A percentile compares a stretch with the other conserved stretches of the same genome.
Conservation (phyloP, 139 green algal species). For the Micromonas pusilla region DNA sequence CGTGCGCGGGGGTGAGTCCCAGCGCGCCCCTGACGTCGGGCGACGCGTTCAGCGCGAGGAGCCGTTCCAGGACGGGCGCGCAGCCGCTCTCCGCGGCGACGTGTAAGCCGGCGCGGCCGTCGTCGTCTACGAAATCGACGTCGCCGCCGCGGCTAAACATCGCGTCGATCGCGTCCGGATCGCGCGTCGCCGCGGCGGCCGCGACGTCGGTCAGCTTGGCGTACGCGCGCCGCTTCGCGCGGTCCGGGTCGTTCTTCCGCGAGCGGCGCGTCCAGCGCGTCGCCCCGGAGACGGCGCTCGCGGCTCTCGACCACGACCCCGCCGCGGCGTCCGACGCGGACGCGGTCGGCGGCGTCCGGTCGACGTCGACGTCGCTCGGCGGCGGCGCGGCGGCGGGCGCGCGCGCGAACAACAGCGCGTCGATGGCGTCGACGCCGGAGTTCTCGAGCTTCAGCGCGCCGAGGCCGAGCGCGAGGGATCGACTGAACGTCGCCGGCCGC, state of each 20-base stretch:
- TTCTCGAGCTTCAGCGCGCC: no score
- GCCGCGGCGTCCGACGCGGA: no score
- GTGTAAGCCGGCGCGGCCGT: slow-evolving; percentile 17
- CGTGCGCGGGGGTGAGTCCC: background rate
- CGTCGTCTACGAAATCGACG: background rate
- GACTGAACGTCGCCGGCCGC: no score
- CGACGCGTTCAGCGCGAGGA: background rate
- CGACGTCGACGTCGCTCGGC: background rate
- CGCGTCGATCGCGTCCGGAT: background rate
- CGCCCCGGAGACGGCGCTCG: background rate
- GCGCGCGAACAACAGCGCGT: background rate
- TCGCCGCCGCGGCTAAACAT: background rate
- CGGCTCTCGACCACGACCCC: no score
- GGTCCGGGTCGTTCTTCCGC: no score
- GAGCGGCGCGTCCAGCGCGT: no score
- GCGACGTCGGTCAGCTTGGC: background rate
- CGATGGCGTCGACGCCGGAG: background rate
- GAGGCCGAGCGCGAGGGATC: no score
- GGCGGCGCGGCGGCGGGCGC: no score
- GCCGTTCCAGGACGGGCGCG: background rate
- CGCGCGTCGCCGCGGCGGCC: background rate
- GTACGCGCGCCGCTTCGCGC: background rate
- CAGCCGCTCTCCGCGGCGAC: background rate
- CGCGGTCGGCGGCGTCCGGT: no score
- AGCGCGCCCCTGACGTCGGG: background rate